Base-by-base conservation (phyloP, 352 stramenopile genomes). In the Phytophthora pinifolia region DNA sequence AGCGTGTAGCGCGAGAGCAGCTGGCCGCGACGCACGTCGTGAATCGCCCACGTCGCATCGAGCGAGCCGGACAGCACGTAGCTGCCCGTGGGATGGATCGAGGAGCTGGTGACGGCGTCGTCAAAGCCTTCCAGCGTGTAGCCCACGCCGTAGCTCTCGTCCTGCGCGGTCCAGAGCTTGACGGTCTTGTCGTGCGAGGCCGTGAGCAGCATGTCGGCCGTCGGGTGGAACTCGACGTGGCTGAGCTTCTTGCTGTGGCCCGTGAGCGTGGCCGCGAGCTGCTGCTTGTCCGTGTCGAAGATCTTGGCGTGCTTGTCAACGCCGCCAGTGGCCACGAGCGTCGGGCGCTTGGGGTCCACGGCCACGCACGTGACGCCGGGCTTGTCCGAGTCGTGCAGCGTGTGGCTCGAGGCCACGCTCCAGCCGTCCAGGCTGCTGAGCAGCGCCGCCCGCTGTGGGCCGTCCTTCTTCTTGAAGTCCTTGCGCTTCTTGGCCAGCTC, bases 191-290 rank as follows among this genome's bases (percentile, higher is more conserved):
- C 84, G 51, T 85, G 47, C 54, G 80, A 86, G 10, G 62, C 75
- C 22, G 81, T 86, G 42, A 92, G 67, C 33, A 93, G 25, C 10
- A 96, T 47, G 29, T 92, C 81, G 2, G 75, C 76, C 1, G 55
- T 79, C 31, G 74, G 77, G 54, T 94, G 79, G 61, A 97, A 94
- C 49, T 74, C 68, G 5, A 89, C 73, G 39, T 86, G 67, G 34
- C 66, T 96, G 30, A 98, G 67, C 35, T 89, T 86, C 66, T 96
- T 97, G 27, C 18, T 76, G 72, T 98, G 91, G 20, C 88, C 86
- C 5, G 50, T 55, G n/a, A 97, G 75, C 41, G 75, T 94, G 2
- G 76, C 76, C 17, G 74, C 65, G 46, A 97, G 72, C 66, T 92
- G 80, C 49, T 89, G 70, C 37, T 73, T 76, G 15, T 67, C 44